Base-by-base conservation (phyloP, 2,329 filamentous ascomycete species). In the Plenodomus lindquistii region DNA sequence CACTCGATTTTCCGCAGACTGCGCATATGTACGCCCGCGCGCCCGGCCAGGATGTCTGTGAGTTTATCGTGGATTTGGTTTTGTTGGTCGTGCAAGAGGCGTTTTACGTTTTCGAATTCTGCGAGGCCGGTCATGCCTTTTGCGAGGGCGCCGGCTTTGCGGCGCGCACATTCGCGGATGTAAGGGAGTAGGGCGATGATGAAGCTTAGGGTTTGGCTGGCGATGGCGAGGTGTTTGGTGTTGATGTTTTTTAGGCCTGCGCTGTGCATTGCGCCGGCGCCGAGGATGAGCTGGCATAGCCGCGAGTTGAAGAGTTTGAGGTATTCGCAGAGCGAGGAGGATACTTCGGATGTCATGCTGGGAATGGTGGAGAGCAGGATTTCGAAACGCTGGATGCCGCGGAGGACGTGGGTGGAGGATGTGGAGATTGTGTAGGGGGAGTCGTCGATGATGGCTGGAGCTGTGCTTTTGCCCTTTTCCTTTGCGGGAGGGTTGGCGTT, bases 231-330 rank as follows among this genome's bases (percentile, higher is more conserved):
- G 73, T 99, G 93, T 63, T 94, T 94, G 0, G 94, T 96, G 0
- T 71, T 71, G 69, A 99, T 99, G 65, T 97, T 97, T 70, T 91
- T 96, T 17, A 99, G 78, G 0, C 93, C 93, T 1, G 92, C 94
- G 13, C 88, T 91, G 29, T 85, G 81, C 4, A 90, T 97, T 3
- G 94, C 94, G 4, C 94, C 94, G 1, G 94, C 94, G 1, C 94
- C 94, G 6, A 99, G 85, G 56, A 99, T 97, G 48, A 99, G 82
- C 69, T 99, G 94, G n/a, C 89, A 95, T 48, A 92, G 92, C 17
- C 94, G 87, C 2, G 91, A 97, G 72, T 99, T 97, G 80, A 97
- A 99, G 3, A 96, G 81, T 57, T 94, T 89, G 13, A 97, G 80
- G 66, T 95, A 96, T 18, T 94, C 87, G 36, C 97, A 79, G 10